Conservation (phyloP, 2,329 filamentous ascomycete species). For the Phialemonium atrogriseum region DNA sequence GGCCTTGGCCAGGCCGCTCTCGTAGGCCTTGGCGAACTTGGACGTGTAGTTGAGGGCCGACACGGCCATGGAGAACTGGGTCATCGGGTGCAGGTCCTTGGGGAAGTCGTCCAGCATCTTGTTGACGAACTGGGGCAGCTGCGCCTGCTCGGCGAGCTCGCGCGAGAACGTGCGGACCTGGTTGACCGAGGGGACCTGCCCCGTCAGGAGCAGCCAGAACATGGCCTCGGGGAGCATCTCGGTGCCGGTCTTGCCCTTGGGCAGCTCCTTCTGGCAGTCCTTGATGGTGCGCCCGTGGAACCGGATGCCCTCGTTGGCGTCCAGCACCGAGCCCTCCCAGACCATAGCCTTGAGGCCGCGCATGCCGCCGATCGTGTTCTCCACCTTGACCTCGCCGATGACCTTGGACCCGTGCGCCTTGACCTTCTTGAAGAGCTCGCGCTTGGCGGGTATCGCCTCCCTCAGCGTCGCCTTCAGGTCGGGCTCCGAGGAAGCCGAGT, state of each 20-base stretch:
- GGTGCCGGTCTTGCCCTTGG: slow-evolving; percentile 84
- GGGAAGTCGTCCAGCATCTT: slow-evolving; percentile 89
- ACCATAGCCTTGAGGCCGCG: slow-evolving; percentile 96
- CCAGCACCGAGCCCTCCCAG: slow-evolving; percentile 96
- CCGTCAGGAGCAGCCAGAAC: slow-evolving; percentile 98
- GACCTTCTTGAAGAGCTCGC: slow-evolving; percentile 88
- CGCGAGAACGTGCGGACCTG: slow-evolving; percentile 79
- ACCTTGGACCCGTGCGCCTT: slow-evolving; percentile 76
- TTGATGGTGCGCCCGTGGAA: slow-evolving; percentile 98
- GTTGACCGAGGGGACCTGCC: slow-evolving; percentile 72
- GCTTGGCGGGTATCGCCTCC: slow-evolving; percentile 80
- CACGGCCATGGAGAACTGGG: slow-evolving; percentile 90
- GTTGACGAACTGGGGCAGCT: slow-evolving; percentile 73
- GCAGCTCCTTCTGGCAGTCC: slow-evolving; percentile 88
- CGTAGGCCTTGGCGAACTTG: slow-evolving; percentile 88
- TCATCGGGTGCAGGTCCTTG: slow-evolving; percentile 91
- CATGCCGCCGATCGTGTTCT: slow-evolving; percentile 94
- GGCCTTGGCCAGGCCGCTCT: slow-evolving; percentile 82
- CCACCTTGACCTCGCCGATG: slow-evolving; percentile 87
- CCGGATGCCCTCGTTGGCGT: slow-evolving; percentile 93
- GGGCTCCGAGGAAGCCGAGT: slow-evolving; percentile 70
- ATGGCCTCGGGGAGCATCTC: slow-evolving; percentile 99
- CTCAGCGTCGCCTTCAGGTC: slow-evolving; percentile 84
- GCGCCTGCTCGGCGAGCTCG: slow-evolving; percentile 78
- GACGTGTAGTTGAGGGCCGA: slow-evolving; percentile 94